These are phyloP conservation scores for Aspergillus quadricinctus DNA, from an alignment of 2,329 filamentous ascomycete species.

Conservation along the genomic window DNA sequence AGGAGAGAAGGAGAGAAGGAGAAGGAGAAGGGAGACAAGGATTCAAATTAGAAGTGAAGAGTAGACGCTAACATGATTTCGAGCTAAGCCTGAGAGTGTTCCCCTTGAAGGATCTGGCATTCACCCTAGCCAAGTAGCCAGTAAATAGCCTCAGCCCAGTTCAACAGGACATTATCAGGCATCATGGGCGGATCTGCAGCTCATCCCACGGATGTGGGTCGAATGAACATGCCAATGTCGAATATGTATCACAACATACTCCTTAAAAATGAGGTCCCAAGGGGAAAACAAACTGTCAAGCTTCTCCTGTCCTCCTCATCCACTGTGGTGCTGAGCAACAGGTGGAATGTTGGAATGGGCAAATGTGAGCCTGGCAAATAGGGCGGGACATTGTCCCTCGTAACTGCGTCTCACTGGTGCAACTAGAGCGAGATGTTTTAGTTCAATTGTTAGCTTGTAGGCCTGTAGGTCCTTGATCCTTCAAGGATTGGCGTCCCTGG, in stretches of 20 bases:
- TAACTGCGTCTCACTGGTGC: neutral
- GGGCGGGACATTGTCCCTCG: neutral
- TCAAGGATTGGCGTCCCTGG: neutral
- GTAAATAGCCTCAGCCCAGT: neutral
- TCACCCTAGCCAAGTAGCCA: neutral
- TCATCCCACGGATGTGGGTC: slow-evolving; percentile 5
- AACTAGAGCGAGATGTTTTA: neutral
- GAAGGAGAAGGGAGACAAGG: slow-evolving; percentile 8
- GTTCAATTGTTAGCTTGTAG: neutral
- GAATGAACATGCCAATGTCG: neutral
- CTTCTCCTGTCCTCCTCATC: neutral
- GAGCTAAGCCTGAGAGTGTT: neutral
- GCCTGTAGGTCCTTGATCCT: neutral
- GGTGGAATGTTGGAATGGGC: neutral
- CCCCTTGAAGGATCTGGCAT: neutral
- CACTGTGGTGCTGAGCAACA: neutral
- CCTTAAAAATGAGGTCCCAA: neutral
- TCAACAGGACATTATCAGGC: neutral
- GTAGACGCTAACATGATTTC: neutral
- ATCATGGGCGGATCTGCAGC: slow-evolving; percentile 4
- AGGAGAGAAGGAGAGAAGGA: slow-evolving; percentile 12
- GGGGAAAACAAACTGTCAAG: neutral
- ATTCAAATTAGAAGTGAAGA: slow-evolving; percentile 8
- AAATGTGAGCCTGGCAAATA: neutral
- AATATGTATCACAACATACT: neutral